Evolutionary conservation across 805 yeast species (phyloP).

Genomic region (Lipomyces anomalus): DNA sequence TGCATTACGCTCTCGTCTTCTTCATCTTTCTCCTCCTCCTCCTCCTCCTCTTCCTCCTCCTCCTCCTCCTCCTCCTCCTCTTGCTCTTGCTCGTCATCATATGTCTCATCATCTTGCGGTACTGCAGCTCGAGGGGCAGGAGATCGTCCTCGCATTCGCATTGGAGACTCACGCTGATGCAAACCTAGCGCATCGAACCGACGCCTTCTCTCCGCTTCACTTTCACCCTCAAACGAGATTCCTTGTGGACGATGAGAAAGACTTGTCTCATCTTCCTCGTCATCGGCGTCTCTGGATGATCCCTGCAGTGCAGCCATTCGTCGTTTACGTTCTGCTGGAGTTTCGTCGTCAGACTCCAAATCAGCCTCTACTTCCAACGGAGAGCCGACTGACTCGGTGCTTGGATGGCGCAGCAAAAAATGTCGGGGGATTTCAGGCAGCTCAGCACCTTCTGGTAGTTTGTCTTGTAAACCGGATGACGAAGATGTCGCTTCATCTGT

Average conservation of each 20-base stretch:
- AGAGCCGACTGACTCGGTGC: conserved; percentile 28
- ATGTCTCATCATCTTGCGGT: not conserved
- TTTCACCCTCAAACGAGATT: conserved; percentile 39
- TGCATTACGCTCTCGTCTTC: too few relatives aligned
- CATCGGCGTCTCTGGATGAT: conserved; percentile 27
- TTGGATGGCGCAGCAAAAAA: conserved; percentile 21
- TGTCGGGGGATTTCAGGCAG: conserved; percentile 18
- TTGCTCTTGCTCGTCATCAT: not conserved
- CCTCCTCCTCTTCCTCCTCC: not conserved
- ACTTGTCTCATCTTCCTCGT: conserved; percentile 3
- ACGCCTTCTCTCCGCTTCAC: conserved; percentile 60
- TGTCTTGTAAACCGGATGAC: not conserved
- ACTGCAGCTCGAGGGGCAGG: conserved; percentile 1
- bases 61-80: not conserved
- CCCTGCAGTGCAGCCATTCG: conserved; percentile 25
- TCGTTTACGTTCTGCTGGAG: conserved; percentile 19
- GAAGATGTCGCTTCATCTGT: conserved; percentile 1
- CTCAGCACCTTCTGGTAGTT: conserved; percentile 21
- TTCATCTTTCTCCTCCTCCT: not conserved
- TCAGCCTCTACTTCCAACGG: conserved; percentile 7
- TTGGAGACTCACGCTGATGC: conserved; percentile 19
- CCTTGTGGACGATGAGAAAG: conserved; percentile 7
- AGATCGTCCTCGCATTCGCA: not conserved
- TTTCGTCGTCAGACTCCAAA: conserved; percentile 26
- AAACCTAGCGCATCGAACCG: conserved; percentile 42